Evolutionary conservation across 768 basidiomycete species (phyloP).

Genomic region (Tylopilus balloui): DNA sequence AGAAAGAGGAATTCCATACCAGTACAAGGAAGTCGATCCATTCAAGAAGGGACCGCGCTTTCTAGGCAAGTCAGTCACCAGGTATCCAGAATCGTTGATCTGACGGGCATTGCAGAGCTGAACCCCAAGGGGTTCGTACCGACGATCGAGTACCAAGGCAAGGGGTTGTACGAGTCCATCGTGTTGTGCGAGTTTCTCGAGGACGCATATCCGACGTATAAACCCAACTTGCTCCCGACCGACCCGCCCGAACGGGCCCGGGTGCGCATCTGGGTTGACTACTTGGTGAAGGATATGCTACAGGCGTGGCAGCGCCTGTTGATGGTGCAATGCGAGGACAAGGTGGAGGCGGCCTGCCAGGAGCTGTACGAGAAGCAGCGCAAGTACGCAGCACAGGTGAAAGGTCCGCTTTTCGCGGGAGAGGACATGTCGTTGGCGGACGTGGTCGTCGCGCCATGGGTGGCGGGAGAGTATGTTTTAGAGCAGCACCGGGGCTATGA

Average conservation of each 20-base stretch:
- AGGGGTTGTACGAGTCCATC: conserved; percentile 60
- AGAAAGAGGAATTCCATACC: conserved; percentile 62
- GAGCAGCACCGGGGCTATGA: conserved; percentile 47
- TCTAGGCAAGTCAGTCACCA: conserved; percentile 35
- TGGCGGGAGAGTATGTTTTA: conserved; percentile 44
- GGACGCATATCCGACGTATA: conserved; percentile 43
- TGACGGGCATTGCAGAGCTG: conserved; percentile 33
- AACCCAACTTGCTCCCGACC: conserved; percentile 46
- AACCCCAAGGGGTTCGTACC: conserved; percentile 73
- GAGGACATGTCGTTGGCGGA: conserved; percentile 52
- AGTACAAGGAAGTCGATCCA: conserved; percentile 64
- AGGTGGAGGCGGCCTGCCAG: conserved; percentile 32
- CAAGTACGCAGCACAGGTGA: conserved; percentile 34
- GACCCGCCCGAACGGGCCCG: conserved; percentile 49
- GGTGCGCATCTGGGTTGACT: background rate
- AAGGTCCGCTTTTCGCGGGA: conserved; percentile 55
- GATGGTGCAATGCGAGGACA: conserved; percentile 35
- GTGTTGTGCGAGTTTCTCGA: conserved; percentile 65
- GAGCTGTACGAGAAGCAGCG: conserved; percentile 38
- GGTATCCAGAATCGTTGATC: background rate
- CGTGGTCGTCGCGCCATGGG: conserved; percentile 54
- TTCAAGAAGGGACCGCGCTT: conserved; percentile 64
- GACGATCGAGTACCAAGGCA: conserved; percentile 45
- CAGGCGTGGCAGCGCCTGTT: conserved; percentile 50
- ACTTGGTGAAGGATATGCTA: conserved; percentile 48